Conservation (phyloP, 2,329 filamentous ascomycete genomes). For the Ambrosiella xylebori region DNA sequence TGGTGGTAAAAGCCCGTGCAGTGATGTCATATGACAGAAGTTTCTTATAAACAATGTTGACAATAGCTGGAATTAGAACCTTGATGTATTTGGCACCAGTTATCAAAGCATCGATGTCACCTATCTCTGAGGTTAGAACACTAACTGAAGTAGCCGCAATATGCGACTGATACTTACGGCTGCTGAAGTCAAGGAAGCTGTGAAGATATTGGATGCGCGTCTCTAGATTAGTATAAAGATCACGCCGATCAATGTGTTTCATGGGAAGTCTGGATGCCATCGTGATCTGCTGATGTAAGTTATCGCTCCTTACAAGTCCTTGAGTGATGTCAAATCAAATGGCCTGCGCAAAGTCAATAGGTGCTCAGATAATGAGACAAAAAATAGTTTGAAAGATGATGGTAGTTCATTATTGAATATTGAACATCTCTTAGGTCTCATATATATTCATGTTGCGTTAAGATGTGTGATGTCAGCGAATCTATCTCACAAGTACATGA, state of each 20-base stretch:
- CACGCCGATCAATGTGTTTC: constrained; percentile 51
- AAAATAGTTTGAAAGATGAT: background rate
- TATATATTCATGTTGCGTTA: background rate
- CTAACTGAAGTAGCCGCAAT: background rate
- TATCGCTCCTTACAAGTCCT: background rate
- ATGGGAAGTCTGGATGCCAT: constrained; percentile 21
- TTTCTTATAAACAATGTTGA: constrained; percentile 74
- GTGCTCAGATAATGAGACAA: background rate
- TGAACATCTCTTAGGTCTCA: background rate
- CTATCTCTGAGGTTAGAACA: constrained; percentile 18
- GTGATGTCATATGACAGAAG: constrained; percentile 69
- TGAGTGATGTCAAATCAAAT: too few species aligned
- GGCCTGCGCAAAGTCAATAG: background rate
- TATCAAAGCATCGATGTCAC: constrained; percentile 54
- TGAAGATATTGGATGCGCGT: constrained; percentile 56
- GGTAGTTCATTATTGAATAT: background rate
- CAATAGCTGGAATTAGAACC: constrained; percentile 64
- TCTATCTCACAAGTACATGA: background rate
- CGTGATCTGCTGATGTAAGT: background rate
- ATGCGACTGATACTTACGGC: constrained; percentile 31
- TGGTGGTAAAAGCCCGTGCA: constrained; percentile 53
- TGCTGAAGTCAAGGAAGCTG: constrained; percentile 58
- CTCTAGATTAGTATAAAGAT: constrained; percentile 55
- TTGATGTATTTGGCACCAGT: constrained; percentile 61
- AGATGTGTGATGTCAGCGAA: background rate